Conservation (phyloP, 805 yeast genomes). For the Kazachstania kunashirensis region DNA sequence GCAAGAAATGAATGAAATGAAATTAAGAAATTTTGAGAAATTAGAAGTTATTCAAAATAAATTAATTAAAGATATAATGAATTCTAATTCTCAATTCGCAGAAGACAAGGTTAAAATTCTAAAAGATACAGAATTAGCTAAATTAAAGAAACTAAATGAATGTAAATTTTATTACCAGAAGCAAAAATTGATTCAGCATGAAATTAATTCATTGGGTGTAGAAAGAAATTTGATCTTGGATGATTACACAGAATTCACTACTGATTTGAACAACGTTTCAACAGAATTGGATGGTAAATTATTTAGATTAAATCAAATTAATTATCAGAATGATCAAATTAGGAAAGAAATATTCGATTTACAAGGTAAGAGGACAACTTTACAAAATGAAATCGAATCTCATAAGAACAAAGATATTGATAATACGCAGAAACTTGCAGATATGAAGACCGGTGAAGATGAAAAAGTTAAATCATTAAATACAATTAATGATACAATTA, state of each 20-base stretch:
- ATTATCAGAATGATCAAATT: slow-evolving; percentile 12
- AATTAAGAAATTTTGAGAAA: slow-evolving; percentile 17
- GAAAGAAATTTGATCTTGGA: slow-evolving; percentile 13
- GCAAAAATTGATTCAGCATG: slow-evolving; percentile 18
- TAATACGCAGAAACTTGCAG: slow-evolving; percentile 20
- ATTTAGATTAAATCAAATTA: slow-evolving; percentile 17
- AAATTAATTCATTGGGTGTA: slow-evolving; percentile 19
- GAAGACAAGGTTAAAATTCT: slow-evolving; percentile 18
- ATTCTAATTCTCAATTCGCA: slow-evolving; percentile 15
- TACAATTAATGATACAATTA: slow-evolving; percentile 19
- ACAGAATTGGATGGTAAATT: slow-evolving; percentile 23
- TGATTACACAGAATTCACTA: slow-evolving; percentile 17
- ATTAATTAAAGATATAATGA: slow-evolving; percentile 16
- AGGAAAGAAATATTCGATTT: slow-evolving; percentile 16
- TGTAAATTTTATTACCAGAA: slow-evolving; percentile 15
- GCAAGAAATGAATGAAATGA: slow-evolving; percentile 15
- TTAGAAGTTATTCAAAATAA: slow-evolving; percentile 19
- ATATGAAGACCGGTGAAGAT: slow-evolving; percentile 17
- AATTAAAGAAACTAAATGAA: slow-evolving; percentile 19
- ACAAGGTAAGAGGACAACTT: slow-evolving; percentile 8
- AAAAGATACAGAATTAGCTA: slow-evolving; percentile 21
- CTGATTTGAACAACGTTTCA: slow-evolving; percentile 16
- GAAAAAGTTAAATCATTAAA: slow-evolving; percentile 18
- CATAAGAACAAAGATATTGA: slow-evolving; percentile 11
- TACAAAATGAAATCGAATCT: slow-evolving; percentile 15